These are phyloP conservation scores for Nothophaeocryptopus gaeumannii DNA, from an alignment of 2,329 filamentous ascomycete species.

Conservation along the genomic window DNA sequence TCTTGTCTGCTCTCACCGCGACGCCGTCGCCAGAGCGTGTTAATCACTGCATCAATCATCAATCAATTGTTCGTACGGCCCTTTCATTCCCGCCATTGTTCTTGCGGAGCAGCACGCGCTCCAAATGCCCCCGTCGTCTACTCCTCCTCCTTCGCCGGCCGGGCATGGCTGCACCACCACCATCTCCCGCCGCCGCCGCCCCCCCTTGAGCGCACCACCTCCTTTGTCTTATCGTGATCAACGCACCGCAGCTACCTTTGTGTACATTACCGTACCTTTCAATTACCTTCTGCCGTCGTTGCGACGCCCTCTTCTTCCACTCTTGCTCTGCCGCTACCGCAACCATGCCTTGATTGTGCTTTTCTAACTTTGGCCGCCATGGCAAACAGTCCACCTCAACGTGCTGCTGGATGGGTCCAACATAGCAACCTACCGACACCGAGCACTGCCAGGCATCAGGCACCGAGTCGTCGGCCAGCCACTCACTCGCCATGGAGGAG, in stretches of 20 bases:
- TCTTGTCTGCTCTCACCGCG: background rate
- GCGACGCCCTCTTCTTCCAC: slow-evolving; percentile 32
- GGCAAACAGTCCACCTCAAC: slow-evolving; percentile 26
- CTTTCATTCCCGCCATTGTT: slow-evolving; percentile 15
- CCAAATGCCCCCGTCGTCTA: slow-evolving; percentile 15
- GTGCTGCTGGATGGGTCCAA: no score
- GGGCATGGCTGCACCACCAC: background rate
- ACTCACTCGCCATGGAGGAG: slow-evolving; percentile 18
- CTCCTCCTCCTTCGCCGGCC: slow-evolving; percentile 15
- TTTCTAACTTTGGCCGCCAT: slow-evolving; percentile 28
- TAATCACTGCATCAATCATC: no score
- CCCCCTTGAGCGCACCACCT: background rate
- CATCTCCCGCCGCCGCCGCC: background rate
- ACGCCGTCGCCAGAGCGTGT: no score
- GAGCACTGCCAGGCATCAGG: background rate
- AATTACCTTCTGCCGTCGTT: slow-evolving; percentile 20
- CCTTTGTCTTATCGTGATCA: slow-evolving; percentile 2
- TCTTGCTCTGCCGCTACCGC: slow-evolving; percentile 17
- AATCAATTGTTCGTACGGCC: slow-evolving; percentile 29
- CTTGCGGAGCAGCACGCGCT: slow-evolving; percentile 13
- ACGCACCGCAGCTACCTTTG: slow-evolving; percentile 7
- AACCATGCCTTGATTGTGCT: slow-evolving; percentile 18
- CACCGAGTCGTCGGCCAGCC: no score
- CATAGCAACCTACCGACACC: background rate
- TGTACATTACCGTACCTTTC: slow-evolving; percentile 8